Evolutionary conservation across 169 alveolate genomes (phyloP), one percentile per base, ranked within the genome.

Genomic region (Babesia bigemina): DNA sequence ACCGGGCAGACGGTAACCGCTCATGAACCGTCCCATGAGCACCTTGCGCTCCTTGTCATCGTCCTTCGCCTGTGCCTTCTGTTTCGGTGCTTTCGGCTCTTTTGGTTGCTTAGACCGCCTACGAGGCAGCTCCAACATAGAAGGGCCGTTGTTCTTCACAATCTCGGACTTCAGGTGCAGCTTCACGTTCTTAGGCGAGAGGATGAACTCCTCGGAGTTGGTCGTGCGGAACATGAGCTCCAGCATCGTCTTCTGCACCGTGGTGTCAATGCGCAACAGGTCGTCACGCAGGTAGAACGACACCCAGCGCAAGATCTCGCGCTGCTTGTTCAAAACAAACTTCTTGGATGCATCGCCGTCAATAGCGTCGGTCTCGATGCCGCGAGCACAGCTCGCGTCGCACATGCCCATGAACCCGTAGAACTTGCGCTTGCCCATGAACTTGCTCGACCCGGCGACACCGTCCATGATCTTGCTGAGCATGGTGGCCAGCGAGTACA

Each of bases 371-470:
- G 81, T 58, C 26, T 66, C 44, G 7, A 75, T 75, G 24, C 63
- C 79, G 13, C 50, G 21, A 48, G 63, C 74, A 48, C 90, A 83
- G 48, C 39, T 52, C 26, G 57, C 21, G 36, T 75, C 90, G 55
- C 90, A 83, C 61, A 83, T 52, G 53, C 81, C 77, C 90, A 83
- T 83, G 83, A 65, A 74, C 7, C 90, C 90, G 70, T 83, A 83
- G 81, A 45, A 75, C 50, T 83, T 75, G 42, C 58, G 63, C 63
- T 83, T 83, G 10, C 90, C 86, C n/a, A 83, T 58, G 63, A 74
- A 74, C 29, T 14, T 58, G 24, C 45, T 0, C 0, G 85, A 75
- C 57, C 55, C 86, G 16, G 65, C 70, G 21, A 75, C 77, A 58
- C 86, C 86, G 42, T 75, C 86, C 86, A 83, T 83, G 45, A 75